Evolutionary conservation across 192 early-diverging fungal genomes (phyloP).

Genomic region (Lunasporangiospora selenospora): DNA sequence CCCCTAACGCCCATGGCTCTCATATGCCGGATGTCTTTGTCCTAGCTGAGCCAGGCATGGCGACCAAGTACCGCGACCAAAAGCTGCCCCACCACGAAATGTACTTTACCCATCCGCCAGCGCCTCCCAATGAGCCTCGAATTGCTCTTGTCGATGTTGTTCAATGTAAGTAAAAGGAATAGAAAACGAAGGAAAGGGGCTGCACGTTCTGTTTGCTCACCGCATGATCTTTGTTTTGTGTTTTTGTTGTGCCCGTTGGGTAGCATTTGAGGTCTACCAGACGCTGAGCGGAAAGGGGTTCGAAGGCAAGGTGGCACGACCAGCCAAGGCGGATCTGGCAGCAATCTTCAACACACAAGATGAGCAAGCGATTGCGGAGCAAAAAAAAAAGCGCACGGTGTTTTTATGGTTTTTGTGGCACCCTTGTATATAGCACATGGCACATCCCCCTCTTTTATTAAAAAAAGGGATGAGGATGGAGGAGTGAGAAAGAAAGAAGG

Average conservation of each 20-base stretch:
- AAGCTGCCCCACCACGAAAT: conserved; percentile 15
- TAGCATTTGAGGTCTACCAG: conserved; percentile 30
- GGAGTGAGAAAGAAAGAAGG: too few species aligned
- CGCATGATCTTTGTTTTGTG: too few species aligned
- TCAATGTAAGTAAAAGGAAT: conserved; percentile 34
- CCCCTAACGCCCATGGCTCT: conserved; percentile 18
- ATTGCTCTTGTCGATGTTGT: conserved; percentile 37
- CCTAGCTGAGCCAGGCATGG: conserved; percentile 36
- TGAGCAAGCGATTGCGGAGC: conserved; percentile 14
- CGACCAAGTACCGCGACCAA: conserved; percentile 37
- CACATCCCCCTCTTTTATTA: too few species aligned
- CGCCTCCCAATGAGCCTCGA: not conserved
- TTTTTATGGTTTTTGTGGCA: too few species aligned
- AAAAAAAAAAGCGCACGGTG: too few species aligned
- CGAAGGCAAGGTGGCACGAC: conserved; percentile 19
- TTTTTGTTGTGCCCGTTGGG: not conserved
- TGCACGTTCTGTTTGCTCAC: too few species aligned
- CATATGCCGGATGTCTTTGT: conserved; percentile 44
- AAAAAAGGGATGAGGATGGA: too few species aligned
- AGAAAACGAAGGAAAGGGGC: too few species aligned
- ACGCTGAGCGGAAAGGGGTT: conserved; percentile 26
- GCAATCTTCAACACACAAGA: conserved; percentile 34
- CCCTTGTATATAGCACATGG: too few species aligned
- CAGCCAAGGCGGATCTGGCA: conserved; percentile 18
- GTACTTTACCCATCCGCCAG: conserved; percentile 1